These are phyloP conservation scores for Talaromyces nanjingensis DNA, from an alignment of 495 filamentous ascomycete species.

Conservation along the genomic window DNA sequence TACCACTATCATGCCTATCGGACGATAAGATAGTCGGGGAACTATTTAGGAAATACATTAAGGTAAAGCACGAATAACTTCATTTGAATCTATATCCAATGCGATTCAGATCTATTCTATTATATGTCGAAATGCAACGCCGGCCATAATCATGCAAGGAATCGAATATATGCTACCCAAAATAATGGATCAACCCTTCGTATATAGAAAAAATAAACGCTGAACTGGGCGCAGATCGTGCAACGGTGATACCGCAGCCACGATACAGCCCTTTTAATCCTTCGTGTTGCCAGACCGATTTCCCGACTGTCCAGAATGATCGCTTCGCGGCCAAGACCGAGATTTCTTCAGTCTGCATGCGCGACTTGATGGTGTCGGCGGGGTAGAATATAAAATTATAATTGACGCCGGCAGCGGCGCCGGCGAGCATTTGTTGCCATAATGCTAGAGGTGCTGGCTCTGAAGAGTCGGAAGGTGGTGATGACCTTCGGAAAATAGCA, in stretches of 20 bases:
- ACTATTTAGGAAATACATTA: neutral
- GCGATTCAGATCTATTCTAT: neutral
- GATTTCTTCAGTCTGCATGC: conserved; percentile 81
- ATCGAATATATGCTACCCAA: conserved; percentile 33
- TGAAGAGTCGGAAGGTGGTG: conserved; percentile 13
- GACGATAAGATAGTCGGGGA: neutral
- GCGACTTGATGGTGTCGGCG: conserved; percentile 91
- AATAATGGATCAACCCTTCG: conserved; percentile 67
- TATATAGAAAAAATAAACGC: conserved; percentile 95
- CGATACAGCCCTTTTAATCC: conserved; percentile 82
- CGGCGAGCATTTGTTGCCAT: conserved; percentile 78
- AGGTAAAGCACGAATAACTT: neutral
- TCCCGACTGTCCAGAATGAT: conserved; percentile 63
- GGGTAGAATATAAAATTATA: conserved; percentile 98
- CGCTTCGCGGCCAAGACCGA: conserved; percentile 37
- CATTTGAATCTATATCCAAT: neutral
- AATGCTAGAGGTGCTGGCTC: conserved; percentile 30
- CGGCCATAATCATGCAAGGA: neutral
- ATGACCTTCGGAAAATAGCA: conserved; percentile 48
- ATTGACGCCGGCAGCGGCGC: conserved; percentile 84
- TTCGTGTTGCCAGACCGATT: conserved; percentile 67
- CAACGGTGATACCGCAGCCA: conserved; percentile 90
- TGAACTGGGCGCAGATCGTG: conserved; percentile 82
- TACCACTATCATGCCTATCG: too few species aligned
- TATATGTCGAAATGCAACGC: neutral